phyloP scores from a whole-genome alignment of 768 basidiomycete species.

The Termitomyces sp. region DNA sequence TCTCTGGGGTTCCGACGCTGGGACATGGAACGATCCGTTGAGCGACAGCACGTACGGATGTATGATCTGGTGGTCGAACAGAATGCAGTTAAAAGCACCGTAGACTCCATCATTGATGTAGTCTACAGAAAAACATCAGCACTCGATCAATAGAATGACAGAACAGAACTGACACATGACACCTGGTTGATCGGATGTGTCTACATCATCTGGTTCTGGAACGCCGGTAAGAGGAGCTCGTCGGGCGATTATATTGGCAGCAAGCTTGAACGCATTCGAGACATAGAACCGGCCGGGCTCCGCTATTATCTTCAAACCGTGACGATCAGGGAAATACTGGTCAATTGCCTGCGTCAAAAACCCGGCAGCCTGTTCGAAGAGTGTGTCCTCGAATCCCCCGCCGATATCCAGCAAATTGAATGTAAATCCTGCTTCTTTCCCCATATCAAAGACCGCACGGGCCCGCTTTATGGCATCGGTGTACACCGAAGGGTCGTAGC shows the following conservation, averaged over 20 bases:
- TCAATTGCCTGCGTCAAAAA: constrained; percentile 71
- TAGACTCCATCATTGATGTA: constrained; percentile 99
- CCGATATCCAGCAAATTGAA: constrained; percentile 91
- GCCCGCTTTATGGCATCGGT: constrained; percentile 86
- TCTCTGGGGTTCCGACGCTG: constrained; percentile 38
- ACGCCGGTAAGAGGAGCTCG: constrained; percentile 51
- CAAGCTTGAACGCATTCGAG: constrained; percentile 86
- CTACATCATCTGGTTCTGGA: constrained; percentile 21
- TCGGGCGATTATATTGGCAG: constrained; percentile 90
- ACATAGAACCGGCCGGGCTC: constrained; percentile 97
- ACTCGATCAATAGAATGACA: neutral
- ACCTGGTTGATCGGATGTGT: constrained; percentile 35
- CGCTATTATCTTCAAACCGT: constrained; percentile 78
- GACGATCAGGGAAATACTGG: constrained; percentile 71
- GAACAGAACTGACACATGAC: constrained; percentile 82
- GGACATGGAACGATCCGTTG: constrained; percentile 59
- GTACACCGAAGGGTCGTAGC: constrained; percentile 89
- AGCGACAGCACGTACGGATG: constrained; percentile 79
- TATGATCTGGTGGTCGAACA: constrained; percentile 95
- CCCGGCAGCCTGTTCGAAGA: constrained; percentile 76
- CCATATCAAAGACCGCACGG: constrained; percentile 85
- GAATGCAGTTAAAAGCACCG: constrained; percentile 93
- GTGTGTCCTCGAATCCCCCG: constrained; percentile 90
- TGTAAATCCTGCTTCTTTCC: constrained; percentile 68
- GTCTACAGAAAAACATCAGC: constrained; percentile 46